Percentiles rank a stretch among this genome's conserved stretches.
Evolutionary conservation across 2,329 filamentous ascomycete genomes (phyloP).

Genomic region (Trichophyton simii): DNA sequence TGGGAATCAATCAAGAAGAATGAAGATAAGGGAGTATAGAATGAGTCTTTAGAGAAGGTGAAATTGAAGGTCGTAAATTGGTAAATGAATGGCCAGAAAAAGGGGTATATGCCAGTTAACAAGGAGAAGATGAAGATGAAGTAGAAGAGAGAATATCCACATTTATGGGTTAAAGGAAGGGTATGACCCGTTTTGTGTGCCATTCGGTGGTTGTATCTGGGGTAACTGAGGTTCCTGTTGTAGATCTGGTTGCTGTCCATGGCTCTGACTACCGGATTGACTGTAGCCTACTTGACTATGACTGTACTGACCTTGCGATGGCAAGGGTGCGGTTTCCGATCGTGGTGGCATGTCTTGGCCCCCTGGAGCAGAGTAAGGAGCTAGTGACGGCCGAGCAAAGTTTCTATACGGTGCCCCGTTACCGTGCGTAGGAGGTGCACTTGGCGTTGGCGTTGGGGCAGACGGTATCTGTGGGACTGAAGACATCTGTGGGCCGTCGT

Average conservation of each 20-base stretch:
- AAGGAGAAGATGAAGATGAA: background rate
- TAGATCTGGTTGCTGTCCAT: background rate
- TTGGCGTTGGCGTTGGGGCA: conserved; percentile 6
- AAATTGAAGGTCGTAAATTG: background rate
- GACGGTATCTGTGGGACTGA: background rate
- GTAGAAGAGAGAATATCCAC: background rate
- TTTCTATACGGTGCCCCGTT: conserved; percentile 6
- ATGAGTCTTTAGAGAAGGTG: background rate
- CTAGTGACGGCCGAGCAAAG: conserved; percentile 4
- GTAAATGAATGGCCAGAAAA: background rate
- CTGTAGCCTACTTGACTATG: background rate
- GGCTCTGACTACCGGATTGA: background rate
- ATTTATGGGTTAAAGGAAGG: background rate
- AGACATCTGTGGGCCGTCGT: background rate
- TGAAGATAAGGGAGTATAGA: background rate
- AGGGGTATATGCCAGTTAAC: background rate
- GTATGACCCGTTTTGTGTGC: background rate
- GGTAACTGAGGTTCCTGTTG: background rate
- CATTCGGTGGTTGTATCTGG: background rate
- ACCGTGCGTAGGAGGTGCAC: conserved; percentile 3
- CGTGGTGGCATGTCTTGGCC: background rate
- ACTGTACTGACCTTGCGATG: background rate
- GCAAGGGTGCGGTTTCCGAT: conserved; percentile 7
- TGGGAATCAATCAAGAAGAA: background rate
- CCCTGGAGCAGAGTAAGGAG: background rate